phyloP scores from a whole-genome alignment of 208 protist genomes.

The Acanthamoeba royreba region DNA sequence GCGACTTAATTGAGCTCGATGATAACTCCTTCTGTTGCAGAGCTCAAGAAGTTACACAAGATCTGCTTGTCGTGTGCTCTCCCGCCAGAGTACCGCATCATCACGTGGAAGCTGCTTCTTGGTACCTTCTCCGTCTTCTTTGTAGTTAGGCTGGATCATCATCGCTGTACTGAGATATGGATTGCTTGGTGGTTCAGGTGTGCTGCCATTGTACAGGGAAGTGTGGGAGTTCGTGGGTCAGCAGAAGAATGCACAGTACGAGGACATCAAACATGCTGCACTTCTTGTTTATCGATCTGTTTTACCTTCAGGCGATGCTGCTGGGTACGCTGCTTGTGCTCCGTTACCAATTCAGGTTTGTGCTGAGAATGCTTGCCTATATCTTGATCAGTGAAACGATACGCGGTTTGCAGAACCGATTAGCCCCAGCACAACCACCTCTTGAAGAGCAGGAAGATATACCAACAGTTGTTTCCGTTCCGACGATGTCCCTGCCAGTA shows the following conservation, averaged over 20 bases:
- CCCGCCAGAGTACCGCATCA: not conserved
- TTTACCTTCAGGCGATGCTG: not conserved
- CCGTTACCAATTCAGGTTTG: not conserved
- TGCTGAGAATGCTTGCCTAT: not conserved
- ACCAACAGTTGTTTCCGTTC: too few relatives aligned
- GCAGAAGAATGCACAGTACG: not conserved
- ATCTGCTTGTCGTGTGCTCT: not conserved
- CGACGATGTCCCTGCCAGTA: too few relatives aligned
- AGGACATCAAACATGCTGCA: constrained; percentile 7
- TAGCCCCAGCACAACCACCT: too few relatives aligned
- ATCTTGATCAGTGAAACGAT: too few relatives aligned
- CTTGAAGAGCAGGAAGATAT: too few relatives aligned
- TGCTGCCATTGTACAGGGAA: not conserved
- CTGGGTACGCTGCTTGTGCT: not conserved
- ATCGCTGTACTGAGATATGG: not conserved
- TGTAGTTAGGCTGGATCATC: not conserved
- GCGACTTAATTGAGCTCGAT: not conserved
- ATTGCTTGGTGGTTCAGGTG: not conserved
- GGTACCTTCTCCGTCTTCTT: not conserved
- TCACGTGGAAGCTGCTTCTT: constrained; percentile 11
- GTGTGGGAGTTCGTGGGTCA: constrained; percentile 33
- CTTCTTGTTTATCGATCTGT: not conserved
- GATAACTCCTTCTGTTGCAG: not conserved
- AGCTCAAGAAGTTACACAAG: not conserved
- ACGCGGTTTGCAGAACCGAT: too few relatives aligned